phyloP scores from a whole-genome alignment of 768 basidiomycete species.

The Calocera cornea region DNA sequence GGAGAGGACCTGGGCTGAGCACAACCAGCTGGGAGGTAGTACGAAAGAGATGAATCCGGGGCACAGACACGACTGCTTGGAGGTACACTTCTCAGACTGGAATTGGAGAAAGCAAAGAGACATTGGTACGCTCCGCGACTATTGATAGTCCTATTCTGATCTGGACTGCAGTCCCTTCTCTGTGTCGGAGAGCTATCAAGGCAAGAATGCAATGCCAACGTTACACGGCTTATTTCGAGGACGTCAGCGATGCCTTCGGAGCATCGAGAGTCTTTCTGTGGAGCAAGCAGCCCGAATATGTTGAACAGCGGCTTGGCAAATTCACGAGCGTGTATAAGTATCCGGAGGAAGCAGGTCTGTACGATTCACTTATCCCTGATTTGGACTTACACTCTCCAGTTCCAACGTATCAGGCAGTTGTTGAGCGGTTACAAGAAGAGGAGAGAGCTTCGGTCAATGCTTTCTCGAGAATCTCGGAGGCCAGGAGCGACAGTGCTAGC shows the following conservation, averaged over 20 bases:
- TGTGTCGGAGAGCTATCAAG: background rate
- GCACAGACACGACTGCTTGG: constrained; percentile 13
- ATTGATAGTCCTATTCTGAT: too few species aligned
- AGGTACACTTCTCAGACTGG: constrained; percentile 8
- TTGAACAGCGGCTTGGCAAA: background rate
- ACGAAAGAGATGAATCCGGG: constrained; percentile 16
- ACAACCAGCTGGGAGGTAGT: constrained; percentile 13
- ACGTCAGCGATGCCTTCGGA: background rate
- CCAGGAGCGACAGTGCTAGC: background rate
- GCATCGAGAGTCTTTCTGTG: background rate
- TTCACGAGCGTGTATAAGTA: background rate
- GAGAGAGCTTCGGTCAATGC: too few species aligned
- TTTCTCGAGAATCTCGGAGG: too few species aligned
- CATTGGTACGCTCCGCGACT: background rate
- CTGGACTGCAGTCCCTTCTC: background rate
- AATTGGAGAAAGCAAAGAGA: constrained; percentile 13
- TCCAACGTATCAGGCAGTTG: background rate
- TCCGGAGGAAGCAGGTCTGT: background rate
- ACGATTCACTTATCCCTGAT: too few species aligned
- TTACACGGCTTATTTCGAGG: background rate
- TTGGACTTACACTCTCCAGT: too few species aligned
- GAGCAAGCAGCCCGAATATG: background rate
- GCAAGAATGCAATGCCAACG: background rate
- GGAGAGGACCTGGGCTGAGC: constrained; percentile 18
- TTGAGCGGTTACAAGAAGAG: background rate